Base-by-base conservation (phyloP, 345 rosid genomes). In the Populus nigra region DNA sequence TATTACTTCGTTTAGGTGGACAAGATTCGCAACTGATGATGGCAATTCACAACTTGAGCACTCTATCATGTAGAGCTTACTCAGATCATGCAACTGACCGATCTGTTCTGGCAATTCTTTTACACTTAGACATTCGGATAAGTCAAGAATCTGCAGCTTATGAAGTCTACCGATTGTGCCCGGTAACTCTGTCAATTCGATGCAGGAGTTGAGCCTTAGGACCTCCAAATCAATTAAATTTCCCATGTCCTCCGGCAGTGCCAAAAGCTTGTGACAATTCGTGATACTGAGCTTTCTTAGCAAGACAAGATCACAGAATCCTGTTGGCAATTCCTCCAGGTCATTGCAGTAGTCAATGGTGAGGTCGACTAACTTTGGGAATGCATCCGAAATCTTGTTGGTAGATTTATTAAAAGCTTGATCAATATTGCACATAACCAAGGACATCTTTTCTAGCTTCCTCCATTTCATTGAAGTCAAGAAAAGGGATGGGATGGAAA, bases 341-440 rank as follows among this genome's bases (percentile, higher is more conserved):
- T 83, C 86, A n/a, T 71, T 77, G 78, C 86, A 76, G 76, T 79
- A 83, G 68, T 76, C 81, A 35, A 83, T 79, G 71, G 49, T 68
- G 22, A 83, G 53, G 71, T 83, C 86, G 15, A 59, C 63, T 20
- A 83, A 33, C 49, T 77, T 80, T 74, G 83, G 83, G n/a, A 76
- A 63, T 0, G 74, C 76, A 36, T 49, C 73, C 13, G 71, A 62
- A 41, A 80, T 43, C 8, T 18, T 31, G 23, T 7, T 35, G 27
- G 10, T 17, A 20, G 47, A 65, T 12, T 65, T 69, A 11, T 57
- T 50, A 38, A 83, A 77, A 33, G 83, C 86, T 66, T 68, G 50
- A 27, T 73, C 29, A 62, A 83, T 69, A 18, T 71, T 77, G 49
- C 86, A 83, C 73, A 73, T 77, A n/a, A 83, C 81, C 79, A 83